Conservation (phyloP, 129 eudicot species). For the Centella asiatica region DNA sequence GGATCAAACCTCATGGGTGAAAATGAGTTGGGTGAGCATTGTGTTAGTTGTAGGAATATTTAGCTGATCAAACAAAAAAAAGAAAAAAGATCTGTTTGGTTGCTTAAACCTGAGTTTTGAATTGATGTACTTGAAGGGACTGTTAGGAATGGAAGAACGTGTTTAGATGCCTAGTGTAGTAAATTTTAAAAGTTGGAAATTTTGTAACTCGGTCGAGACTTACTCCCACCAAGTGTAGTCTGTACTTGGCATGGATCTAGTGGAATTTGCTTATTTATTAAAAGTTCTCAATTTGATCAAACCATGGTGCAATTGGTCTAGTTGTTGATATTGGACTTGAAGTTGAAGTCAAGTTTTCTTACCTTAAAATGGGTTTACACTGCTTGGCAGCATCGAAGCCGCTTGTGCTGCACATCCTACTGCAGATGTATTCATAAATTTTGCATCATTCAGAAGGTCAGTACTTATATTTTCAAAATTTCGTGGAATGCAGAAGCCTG, state of each 20-base stretch:
- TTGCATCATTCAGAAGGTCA: conserved; percentile 93
- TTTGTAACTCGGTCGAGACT: not conserved
- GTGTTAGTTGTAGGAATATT: too few relatives aligned
- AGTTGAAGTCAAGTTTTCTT: not conserved
- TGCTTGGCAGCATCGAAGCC: conserved; percentile 66
- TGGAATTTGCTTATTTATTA: not conserved
- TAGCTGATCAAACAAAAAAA: too few relatives aligned
- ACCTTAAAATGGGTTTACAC: conserved; percentile 6
- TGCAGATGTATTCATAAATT: conserved; percentile 94
- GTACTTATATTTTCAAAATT: conserved; percentile 14
- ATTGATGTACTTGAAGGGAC: not conserved
- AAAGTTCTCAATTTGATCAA: not conserved
- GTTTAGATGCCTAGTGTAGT: not conserved
- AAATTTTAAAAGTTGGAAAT: not conserved
- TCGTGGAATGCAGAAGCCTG: not conserved
- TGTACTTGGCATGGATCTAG: not conserved
- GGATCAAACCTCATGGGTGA: too few relatives aligned
- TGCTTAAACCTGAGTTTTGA: too few relatives aligned
- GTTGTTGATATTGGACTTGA: not conserved
- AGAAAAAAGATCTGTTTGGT: too few relatives aligned
- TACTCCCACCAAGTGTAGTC: not conserved
- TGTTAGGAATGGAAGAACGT: not conserved
- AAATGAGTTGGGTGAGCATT: too few relatives aligned
- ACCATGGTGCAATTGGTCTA: not conserved
- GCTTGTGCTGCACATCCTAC: conserved; percentile 99